Conservation (phyloP, 2,329 filamentous ascomycete species). For the Pseudogymnoascus sp. region DNA sequence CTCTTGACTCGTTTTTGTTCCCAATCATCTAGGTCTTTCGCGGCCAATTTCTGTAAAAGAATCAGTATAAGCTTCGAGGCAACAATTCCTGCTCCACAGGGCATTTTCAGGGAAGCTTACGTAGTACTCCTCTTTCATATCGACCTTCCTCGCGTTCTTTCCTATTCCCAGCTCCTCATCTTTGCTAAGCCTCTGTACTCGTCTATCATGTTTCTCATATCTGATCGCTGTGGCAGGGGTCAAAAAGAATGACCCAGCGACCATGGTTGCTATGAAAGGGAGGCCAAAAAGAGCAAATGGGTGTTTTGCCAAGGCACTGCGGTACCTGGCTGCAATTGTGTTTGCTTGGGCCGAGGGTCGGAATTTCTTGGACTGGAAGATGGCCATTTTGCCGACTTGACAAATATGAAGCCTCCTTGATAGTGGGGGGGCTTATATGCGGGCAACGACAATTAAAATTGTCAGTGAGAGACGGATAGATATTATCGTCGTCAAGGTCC, state of each 20-base stretch:
- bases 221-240: constrained; percentile 89
- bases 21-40: constrained; percentile 91
- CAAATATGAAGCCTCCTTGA: neutral
- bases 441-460: neutral
- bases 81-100: neutral
- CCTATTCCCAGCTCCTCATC: constrained; percentile 82
- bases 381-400: constrained; percentile 40
- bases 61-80: constrained; percentile 12
- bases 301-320: constrained; percentile 62
- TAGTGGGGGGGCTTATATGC: neutral
- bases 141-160: constrained; percentile 60
- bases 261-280: constrained; percentile 82
- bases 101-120: constrained; percentile 42
- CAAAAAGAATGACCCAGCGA: constrained; percentile 86
- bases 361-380: constrained; percentile 65
- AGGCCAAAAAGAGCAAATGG: constrained; percentile 92
- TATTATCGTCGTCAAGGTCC: neutral
- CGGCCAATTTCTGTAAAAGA: constrained; percentile 58
- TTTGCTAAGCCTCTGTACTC: constrained; percentile 73
- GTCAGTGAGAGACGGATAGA: neutral
- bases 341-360: constrained; percentile 56
- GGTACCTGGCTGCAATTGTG: constrained; percentile 68
- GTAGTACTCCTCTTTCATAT: constrained; percentile 81
- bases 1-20: constrained; percentile 92
- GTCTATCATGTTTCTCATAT: constrained; percentile 88